phyloP scores from a whole-genome alignment of 495 filamentous ascomycete genomes.

The Penicillium pulvis region DNA sequence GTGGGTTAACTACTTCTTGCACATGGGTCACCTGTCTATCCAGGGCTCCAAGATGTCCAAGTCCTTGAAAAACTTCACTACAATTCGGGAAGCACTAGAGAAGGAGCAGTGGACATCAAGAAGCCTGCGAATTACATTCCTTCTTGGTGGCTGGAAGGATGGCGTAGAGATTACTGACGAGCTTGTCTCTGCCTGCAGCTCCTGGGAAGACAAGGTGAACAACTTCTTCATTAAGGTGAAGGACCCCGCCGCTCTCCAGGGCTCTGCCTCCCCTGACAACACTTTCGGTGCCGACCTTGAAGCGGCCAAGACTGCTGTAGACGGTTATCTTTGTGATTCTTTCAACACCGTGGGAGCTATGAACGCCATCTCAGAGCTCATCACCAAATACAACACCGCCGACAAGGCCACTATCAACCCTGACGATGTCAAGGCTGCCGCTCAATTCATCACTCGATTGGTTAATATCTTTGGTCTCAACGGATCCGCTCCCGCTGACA shows the following conservation, averaged over 20 bases:
- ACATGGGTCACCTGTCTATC: slow-evolving; percentile 94
- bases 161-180: slow-evolving; percentile 89
- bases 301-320: slow-evolving; percentile 62
- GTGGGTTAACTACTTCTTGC: slow-evolving; percentile 96
- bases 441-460: slow-evolving; percentile 80
- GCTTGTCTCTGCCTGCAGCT: slow-evolving; percentile 67
- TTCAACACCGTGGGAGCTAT: slow-evolving; percentile 85
- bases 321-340: slow-evolving; percentile 76
- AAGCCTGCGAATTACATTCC: slow-evolving; percentile 80
- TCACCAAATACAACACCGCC: slow-evolving; percentile 68
- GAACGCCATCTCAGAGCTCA: slow-evolving; percentile 70
- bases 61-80: slow-evolving; percentile 95
- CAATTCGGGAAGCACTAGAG: slow-evolving; percentile 80
- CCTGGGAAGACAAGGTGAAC: slow-evolving; percentile 80
- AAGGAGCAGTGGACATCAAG: slow-evolving; percentile 78
- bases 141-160: slow-evolving; percentile 87
- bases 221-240: slow-evolving; percentile 88
- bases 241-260: slow-evolving; percentile 45
- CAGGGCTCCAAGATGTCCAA: slow-evolving; percentile 94
- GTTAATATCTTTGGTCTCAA: slow-evolving; percentile 87
- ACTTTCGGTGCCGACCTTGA: slow-evolving; percentile 52
- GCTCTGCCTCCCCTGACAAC: slow-evolving; percentile 28
- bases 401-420: slow-evolving; percentile 61
- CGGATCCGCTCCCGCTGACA: slow-evolving; percentile 52
- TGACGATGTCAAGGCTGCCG: slow-evolving; percentile 59